phyloP scores from a whole-genome alignment of 139 green algal genomes.

The Coccomyxa sp. region DNA sequence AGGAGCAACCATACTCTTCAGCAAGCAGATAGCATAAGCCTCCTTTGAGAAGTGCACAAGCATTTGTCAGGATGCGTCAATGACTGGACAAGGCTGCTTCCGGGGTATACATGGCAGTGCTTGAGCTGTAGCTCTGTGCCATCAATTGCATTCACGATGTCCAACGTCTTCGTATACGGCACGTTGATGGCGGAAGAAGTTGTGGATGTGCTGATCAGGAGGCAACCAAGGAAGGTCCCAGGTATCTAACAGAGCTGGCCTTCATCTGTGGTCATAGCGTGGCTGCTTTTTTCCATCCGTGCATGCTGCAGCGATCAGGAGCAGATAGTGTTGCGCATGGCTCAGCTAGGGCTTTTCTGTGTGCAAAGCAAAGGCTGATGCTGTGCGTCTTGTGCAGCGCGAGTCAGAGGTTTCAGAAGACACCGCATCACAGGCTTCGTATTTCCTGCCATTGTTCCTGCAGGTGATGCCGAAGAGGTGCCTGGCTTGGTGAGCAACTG shows the following conservation, averaged over 20 bases:
- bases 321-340: no score
- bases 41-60: no score
- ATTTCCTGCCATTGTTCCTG: conserved; percentile 53
- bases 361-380: no score
- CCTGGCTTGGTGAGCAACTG: conserved; percentile 34
- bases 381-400: conserved; percentile 19
- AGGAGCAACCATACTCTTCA: no score
- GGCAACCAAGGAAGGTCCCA: conserved; percentile 5
- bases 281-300: no score
- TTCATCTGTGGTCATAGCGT: background rate
- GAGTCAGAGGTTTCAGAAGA: conserved; percentile 47
- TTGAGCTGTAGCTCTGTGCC: no score
- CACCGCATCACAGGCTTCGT: conserved; percentile 52
- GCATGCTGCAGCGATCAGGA: no score
- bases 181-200: conserved; percentile 41
- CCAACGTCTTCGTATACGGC: conserved; percentile 45
- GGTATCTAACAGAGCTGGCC: background rate
- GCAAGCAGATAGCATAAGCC: no score
- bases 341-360: no score
- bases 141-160: background rate
- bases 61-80: no score
- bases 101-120: no score
- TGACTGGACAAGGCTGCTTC: no score
- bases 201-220: conserved; percentile 2
- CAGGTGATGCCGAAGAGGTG: conserved; percentile 14